phyloP scores from a whole-genome alignment of 768 basidiomycete genomes.

The Hemileccinum rubropunctum region DNA sequence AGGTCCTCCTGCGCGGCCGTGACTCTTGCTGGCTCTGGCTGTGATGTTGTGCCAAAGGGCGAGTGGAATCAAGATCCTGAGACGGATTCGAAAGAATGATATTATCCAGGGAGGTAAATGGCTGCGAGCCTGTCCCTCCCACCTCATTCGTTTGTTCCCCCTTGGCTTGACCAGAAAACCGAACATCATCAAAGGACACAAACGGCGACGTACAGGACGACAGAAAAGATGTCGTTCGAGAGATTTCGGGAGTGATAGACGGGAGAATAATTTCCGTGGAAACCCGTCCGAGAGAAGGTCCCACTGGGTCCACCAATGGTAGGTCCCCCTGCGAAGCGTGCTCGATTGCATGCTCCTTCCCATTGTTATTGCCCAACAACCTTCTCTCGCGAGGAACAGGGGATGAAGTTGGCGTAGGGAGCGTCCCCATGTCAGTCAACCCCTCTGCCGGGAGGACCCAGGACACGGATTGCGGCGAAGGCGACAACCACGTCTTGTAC shows the following conservation, averaged over 20 bases:
- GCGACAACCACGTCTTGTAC: constrained; percentile 16
- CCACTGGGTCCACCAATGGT: background rate
- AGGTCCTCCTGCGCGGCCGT: background rate
- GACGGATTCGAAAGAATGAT: background rate
- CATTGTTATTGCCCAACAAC: background rate
- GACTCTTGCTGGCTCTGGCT: constrained; percentile 2
- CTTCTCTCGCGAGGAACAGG: constrained; percentile 5
- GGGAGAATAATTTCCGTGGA: constrained; percentile 5
- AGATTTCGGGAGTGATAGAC: background rate
- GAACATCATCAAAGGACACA: constrained; percentile 5
- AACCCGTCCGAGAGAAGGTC: background rate
- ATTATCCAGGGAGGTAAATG: constrained; percentile 20
- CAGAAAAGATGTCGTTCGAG: background rate
- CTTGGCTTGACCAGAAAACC: background rate
- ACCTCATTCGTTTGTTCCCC: constrained; percentile 1
- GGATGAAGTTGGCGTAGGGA: constrained; percentile 28
- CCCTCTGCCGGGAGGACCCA: background rate
- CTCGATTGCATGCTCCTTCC: constrained; percentile 5
- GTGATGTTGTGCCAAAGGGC: background rate
- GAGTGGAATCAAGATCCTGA: background rate
- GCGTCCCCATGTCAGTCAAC: background rate
- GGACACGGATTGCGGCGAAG: constrained; percentile 11
- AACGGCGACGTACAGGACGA: constrained; percentile 16
- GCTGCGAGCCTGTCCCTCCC: constrained; percentile 2
- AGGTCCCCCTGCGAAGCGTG: background rate